Percentiles rank a stretch among this genome's conserved stretches.
These are phyloP conservation scores for Dalbergia cultrata DNA, from an alignment of 306 rosid genomes.

Conservation along the genomic window DNA sequence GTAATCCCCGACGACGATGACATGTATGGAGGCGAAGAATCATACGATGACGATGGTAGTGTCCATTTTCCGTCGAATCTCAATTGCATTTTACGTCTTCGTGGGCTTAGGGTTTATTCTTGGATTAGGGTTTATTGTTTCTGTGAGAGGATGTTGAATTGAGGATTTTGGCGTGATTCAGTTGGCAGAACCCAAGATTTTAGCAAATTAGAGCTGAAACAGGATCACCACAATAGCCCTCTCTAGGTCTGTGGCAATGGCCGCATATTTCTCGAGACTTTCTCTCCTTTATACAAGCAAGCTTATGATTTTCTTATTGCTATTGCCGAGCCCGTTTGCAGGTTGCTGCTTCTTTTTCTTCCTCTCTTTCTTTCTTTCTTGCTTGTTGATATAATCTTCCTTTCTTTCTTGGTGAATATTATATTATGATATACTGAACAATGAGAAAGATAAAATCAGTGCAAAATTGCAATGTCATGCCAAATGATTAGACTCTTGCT, in stretches of 20 bases:
- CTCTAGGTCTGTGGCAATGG: slow-evolving; percentile 97
- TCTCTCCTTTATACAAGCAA: slow-evolving; percentile 90
- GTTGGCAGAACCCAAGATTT: slow-evolving; percentile 77
- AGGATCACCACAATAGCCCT: slow-evolving; percentile 85
- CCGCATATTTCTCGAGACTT: slow-evolving; percentile 92
- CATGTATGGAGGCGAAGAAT: slow-evolving; percentile 64
- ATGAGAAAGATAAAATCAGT: no score
- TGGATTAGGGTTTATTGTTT: neutral
- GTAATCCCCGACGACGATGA: slow-evolving; percentile 61
- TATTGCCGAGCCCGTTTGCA: slow-evolving; percentile 95
- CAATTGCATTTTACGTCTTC: neutral
- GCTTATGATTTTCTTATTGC: slow-evolving; percentile 97
- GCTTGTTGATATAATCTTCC: neutral
- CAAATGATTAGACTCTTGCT: slow-evolving; percentile 2
- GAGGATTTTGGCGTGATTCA: slow-evolving; percentile 49
- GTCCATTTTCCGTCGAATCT: neutral
- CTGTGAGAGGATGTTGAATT: slow-evolving; percentile 2
- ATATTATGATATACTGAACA: no score
- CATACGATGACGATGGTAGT: slow-evolving; percentile 78
- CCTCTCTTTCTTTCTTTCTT: no score
- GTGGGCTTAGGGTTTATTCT: neutral
- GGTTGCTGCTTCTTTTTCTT: slow-evolving; percentile 49
- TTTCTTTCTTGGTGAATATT: neutral
- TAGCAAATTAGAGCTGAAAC: slow-evolving; percentile 86
- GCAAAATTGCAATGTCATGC: neutral